Percentiles rank a stretch among this genome's conserved stretches.
These are phyloP conservation scores for Polygonum aviculare DNA, from an alignment of 148 eudicot genomes.

Conservation along the genomic window DNA sequence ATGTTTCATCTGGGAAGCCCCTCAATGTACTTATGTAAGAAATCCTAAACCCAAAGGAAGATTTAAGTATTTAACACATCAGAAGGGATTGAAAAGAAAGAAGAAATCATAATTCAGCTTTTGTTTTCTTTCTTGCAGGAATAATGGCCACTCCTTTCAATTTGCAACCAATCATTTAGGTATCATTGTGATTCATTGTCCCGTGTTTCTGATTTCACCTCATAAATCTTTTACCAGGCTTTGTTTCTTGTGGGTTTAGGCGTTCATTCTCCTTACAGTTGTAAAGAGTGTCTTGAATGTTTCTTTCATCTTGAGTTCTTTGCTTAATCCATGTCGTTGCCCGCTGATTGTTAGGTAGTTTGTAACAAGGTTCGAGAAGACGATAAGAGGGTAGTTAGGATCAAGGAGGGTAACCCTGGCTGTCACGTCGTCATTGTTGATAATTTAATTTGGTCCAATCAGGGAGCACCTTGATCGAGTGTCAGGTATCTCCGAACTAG, in stretches of 20 bases:
- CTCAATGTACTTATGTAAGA: conserved; percentile 75
- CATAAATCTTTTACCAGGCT: background rate
- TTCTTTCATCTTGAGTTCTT: too few relatives aligned
- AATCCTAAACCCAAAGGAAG: background rate
- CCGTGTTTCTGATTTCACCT: background rate
- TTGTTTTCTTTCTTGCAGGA: conserved; percentile 45
- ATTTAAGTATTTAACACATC: background rate
- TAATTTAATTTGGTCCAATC: too few relatives aligned
- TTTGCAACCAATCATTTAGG: conserved; percentile 91
- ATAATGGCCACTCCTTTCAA: conserved; percentile 86
- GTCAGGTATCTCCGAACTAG: too few relatives aligned
- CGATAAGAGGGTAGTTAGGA: too few relatives aligned
- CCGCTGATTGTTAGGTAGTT: too few relatives aligned
- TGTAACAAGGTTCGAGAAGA: too few relatives aligned
- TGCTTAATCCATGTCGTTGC: too few relatives aligned
- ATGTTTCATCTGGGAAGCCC: conserved; percentile 42
- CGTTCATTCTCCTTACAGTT: too few relatives aligned
- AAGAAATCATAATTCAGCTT: background rate
- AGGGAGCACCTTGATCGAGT: too few relatives aligned
- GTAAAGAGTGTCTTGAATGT: too few relatives aligned
- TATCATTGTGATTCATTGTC: conserved; percentile 3
- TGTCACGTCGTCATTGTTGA: too few relatives aligned
- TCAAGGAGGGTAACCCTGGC: too few relatives aligned
- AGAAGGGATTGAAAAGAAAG: background rate
- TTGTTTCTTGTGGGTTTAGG: conserved; percentile 23